These are phyloP conservation scores for Penicillium capsulatum DNA, from an alignment of 2,329 filamentous ascomycete genomes.

Conservation along the genomic window DNA sequence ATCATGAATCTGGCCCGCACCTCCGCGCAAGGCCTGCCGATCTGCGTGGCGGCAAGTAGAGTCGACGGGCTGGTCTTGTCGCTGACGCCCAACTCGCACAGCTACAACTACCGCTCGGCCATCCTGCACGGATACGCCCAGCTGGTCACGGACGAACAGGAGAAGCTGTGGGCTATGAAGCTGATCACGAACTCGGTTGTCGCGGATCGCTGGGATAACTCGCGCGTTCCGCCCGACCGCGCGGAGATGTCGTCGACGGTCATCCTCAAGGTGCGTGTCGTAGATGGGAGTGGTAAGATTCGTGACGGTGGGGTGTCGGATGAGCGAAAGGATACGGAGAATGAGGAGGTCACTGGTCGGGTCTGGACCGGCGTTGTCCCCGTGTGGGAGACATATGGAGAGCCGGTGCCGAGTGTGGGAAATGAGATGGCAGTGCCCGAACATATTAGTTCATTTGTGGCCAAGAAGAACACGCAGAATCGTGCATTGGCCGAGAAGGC, in stretches of 20 bases:
- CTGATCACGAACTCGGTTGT: conserved; percentile 73
- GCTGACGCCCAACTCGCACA: conserved; percentile 74
- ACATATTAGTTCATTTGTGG: conserved; percentile 56
- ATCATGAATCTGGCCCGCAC: conserved; percentile 63
- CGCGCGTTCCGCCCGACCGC: conserved; percentile 64
- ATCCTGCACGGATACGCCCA: conserved; percentile 70
- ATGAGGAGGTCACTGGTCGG: conserved; percentile 44
- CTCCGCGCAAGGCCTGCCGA: conserved; percentile 56
- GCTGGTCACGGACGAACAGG: conserved; percentile 61
- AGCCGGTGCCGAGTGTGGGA: conserved; percentile 57
- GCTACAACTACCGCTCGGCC: conserved; percentile 81
- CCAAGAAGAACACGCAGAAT: conserved; percentile 46
- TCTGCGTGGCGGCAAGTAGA: conserved; percentile 68
- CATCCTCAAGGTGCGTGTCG: conserved; percentile 65
- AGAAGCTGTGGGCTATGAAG: conserved; percentile 74
- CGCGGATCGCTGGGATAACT: conserved; percentile 63
- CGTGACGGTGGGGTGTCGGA: conserved; percentile 62
- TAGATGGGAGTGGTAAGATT: conserved; percentile 71
- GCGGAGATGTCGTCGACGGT: conserved; percentile 72
- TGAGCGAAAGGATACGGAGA: conserved; percentile 53
- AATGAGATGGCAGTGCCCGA: conserved; percentile 60
- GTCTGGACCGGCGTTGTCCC: conserved; percentile 63
- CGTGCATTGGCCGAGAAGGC: conserved; percentile 40
- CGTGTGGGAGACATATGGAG: conserved; percentile 59
- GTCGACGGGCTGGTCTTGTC: conserved; percentile 76